Evolutionary conservation across 257 asterid genomes (phyloP).

Genomic region (Lantana camara): DNA sequence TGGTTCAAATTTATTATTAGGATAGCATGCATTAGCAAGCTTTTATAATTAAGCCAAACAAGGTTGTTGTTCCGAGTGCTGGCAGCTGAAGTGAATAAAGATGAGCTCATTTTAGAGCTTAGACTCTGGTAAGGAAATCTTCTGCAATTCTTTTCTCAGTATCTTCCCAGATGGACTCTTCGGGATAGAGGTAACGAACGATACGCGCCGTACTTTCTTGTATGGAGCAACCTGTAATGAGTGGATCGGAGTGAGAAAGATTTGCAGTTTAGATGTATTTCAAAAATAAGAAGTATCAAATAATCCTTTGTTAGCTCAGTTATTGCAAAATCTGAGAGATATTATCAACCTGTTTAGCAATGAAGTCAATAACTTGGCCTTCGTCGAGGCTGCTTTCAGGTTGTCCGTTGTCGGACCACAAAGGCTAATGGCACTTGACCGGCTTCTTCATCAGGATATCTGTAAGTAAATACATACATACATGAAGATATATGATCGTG

Average conservation of each 20-base stretch:
- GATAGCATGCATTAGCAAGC: too few relatives aligned
- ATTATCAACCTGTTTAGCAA: conserved; percentile 44
- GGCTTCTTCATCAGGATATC: conserved; percentile 58
- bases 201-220: conserved; percentile 56
- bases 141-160: conserved; percentile 48
- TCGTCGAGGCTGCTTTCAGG: conserved; percentile 38
- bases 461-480: conserved; percentile 18
- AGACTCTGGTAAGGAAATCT: conserved; percentile 34
- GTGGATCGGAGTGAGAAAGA: too few relatives aligned
- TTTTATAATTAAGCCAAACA: too few relatives aligned
- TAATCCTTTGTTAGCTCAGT: too few relatives aligned
- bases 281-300: too few relatives aligned
- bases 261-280: too few relatives aligned
- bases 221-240: conserved; percentile 61
- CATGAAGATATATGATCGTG: too few relatives aligned
- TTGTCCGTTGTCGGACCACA: conserved; percentile 44
- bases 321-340: too few relatives aligned
- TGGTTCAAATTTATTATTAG: too few relatives aligned
- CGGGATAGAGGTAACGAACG: conserved; percentile 48
- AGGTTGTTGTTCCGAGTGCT: too few relatives aligned
- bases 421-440: conserved; percentile 62
- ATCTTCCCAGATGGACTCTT: conserved; percentile 57
- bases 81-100: neutral
- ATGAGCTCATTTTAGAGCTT: conserved; percentile 25
- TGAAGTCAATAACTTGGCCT: conserved; percentile 41